Percentiles rank a stretch among this genome's conserved stretches.
These are phyloP conservation scores for Penicillium canescens DNA, from an alignment of 495 filamentous ascomycete species.

Conservation along the genomic window DNA sequence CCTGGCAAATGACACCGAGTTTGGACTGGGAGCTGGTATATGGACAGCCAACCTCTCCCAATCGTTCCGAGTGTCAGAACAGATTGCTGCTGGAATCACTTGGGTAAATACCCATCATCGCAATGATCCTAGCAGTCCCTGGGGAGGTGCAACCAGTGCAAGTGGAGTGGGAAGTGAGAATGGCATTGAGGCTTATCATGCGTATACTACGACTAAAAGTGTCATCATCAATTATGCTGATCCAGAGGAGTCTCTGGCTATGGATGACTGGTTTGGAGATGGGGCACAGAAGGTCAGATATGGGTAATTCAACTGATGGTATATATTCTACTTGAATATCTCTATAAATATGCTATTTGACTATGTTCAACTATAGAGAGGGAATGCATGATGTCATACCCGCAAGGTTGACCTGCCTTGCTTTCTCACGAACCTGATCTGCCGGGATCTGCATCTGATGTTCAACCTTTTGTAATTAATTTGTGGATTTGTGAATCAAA, in stretches of 20 bases:
- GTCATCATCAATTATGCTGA: slow-evolving; percentile 27
- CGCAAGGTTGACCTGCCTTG: background rate
- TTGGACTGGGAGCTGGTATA: slow-evolving; percentile 44
- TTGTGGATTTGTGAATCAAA: too few species aligned
- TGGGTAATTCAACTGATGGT: slow-evolving; percentile 7
- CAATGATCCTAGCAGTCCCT: slow-evolving; percentile 28
- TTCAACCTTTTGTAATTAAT: too few species aligned
- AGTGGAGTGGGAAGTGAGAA: slow-evolving; percentile 31
- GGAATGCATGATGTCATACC: slow-evolving; percentile 9
- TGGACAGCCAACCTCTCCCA: slow-evolving; percentile 54
- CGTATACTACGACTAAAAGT: slow-evolving; percentile 24
- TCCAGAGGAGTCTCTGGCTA: slow-evolving; percentile 14
- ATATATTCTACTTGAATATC: background rate
- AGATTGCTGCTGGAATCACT: slow-evolving; percentile 53
- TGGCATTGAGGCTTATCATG: slow-evolving; percentile 25
- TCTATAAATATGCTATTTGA: background rate
- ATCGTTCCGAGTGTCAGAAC: slow-evolving; percentile 48
- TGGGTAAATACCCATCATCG: slow-evolving; percentile 48
- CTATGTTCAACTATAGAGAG: background rate
- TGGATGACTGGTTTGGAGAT: slow-evolving; percentile 27
- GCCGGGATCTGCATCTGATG: too few species aligned
- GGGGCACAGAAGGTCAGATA: slow-evolving; percentile 15
- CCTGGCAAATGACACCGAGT: slow-evolving; percentile 42
- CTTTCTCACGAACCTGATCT: background rate
- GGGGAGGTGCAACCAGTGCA: slow-evolving; percentile 23